A percentile compares a stretch with the other conserved stretches of the same genome.
These are phyloP conservation scores for Tetrapisispora fleetii DNA, from an alignment of 805 yeast species.

Conservation along the genomic window DNA sequence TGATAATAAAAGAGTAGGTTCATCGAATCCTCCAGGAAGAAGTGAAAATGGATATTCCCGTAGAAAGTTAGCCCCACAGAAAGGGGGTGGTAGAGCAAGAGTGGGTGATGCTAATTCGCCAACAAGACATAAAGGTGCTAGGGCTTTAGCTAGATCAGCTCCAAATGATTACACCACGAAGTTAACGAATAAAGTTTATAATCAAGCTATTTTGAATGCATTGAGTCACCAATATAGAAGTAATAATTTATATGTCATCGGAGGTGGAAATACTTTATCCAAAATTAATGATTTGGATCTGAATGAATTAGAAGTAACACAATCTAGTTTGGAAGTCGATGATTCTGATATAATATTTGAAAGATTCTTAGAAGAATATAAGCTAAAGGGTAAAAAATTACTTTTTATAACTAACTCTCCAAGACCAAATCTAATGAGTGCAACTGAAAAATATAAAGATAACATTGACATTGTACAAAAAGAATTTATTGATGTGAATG, in stretches of 20 bases:
- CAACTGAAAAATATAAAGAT: conserved; percentile 43
- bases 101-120: conserved; percentile 95
- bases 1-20: conserved; percentile 80
- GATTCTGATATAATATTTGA: conserved; percentile 28
- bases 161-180: conserved; percentile 81
- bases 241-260: conserved; percentile 65
- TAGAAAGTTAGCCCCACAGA: conserved; percentile 75
- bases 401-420: conserved; percentile 58
- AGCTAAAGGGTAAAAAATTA: conserved; percentile 39
- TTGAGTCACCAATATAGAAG: conserved; percentile 68
- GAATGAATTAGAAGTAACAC: conserved; percentile 1
- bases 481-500: conserved; percentile 77
- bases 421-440: conserved; percentile 49
- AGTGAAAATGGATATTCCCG: conserved; percentile 79
- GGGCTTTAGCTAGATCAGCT: conserved; percentile 82
- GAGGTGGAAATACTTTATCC: conserved; percentile 27
- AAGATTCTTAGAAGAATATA: conserved; percentile 40
- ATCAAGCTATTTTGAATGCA: conserved; percentile 70
- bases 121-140: conserved; percentile 77
- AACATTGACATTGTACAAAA: conserved; percentile 58
- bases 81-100: conserved; percentile 93
- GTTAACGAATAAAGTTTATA: conserved; percentile 64
- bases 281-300: conserved; percentile 31
- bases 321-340: conserved; percentile 10
- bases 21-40: conserved; percentile 80